Conservation (phyloP, 2,329 filamentous ascomycete species). For the Setomelanomma holmii region DNA sequence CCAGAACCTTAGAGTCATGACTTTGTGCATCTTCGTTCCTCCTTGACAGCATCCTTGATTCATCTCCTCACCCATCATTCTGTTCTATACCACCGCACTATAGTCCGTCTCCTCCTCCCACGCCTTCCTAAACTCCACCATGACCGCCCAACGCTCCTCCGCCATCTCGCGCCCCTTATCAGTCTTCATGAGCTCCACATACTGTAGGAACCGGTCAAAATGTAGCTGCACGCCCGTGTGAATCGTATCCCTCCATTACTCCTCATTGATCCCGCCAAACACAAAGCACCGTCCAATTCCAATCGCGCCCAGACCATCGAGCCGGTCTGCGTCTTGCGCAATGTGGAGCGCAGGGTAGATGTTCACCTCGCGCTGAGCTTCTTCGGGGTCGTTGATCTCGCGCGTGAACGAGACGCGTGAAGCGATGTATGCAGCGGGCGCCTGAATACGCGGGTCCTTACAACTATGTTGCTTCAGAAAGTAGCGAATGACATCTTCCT, state of each 20-base stretch:
- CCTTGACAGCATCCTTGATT: too few relatives aligned
- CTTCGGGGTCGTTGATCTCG: slow-evolving; percentile 69
- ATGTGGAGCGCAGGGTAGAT: slow-evolving; percentile 73
- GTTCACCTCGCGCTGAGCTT: slow-evolving; percentile 61
- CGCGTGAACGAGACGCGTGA: slow-evolving; percentile 77
- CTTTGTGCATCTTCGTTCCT: too few relatives aligned
- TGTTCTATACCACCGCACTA: not conserved
- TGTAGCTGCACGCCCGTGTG: not conserved
- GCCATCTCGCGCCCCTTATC: not conserved
- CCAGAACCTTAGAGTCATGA: too few relatives aligned
- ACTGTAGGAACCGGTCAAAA: not conserved
- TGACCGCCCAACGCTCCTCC: not conserved
- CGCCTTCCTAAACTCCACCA: not conserved
- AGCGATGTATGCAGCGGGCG: slow-evolving; percentile 72
- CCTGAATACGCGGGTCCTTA: slow-evolving; percentile 61
- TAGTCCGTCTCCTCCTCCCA: slow-evolving; percentile 1
- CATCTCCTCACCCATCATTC: too few relatives aligned
- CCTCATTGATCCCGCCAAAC: not conserved
- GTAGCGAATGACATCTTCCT: not conserved
- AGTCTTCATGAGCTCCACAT: slow-evolving; percentile 2
- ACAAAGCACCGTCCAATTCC: slow-evolving; percentile 65
- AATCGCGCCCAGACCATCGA: slow-evolving; percentile 82
- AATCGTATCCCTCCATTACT: not conserved
- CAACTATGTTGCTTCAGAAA: not conserved
- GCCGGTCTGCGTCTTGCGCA: slow-evolving; percentile 87